Evolutionary conservation across 306 rosid genomes (phyloP).

Genomic region (Carpinus viminea): DNA sequence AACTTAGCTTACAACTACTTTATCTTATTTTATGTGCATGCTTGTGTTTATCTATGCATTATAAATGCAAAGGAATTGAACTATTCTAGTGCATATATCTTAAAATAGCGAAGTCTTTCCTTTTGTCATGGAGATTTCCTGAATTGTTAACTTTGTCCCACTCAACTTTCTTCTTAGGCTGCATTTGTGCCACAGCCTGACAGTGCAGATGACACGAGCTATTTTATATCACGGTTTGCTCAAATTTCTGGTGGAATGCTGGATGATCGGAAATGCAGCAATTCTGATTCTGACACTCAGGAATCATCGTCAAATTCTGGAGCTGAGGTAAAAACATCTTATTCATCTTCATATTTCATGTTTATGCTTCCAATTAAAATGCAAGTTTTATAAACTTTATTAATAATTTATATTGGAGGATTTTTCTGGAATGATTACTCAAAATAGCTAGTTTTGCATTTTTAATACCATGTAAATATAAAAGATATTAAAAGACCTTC

Average conservation of each 20-base stretch:
- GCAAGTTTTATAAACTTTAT: background rate
- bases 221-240: constrained; percentile 8
- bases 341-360: background rate
- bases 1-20: background rate
- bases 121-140: background rate
- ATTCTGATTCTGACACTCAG: constrained; percentile 8
- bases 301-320: constrained; percentile 8
- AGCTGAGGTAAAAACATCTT: background rate
- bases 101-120: background rate
- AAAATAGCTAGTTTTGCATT: background rate
- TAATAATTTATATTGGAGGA: background rate
- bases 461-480: background rate
- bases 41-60: constrained; percentile 1
- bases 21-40: background rate
- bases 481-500: background rate
- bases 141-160: background rate
- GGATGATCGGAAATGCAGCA: constrained; percentile 3
- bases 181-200: constrained; percentile 15
- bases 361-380: background rate
- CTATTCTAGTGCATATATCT: background rate
- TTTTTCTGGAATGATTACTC: background rate
- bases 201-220: constrained; percentile 7
- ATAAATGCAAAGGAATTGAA: background rate
- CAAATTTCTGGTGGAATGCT: background rate
- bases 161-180: constrained; percentile 1